Conservation (phyloP, 768 basidiomycete genomes). For the Sarcodon aspratus region DNA sequence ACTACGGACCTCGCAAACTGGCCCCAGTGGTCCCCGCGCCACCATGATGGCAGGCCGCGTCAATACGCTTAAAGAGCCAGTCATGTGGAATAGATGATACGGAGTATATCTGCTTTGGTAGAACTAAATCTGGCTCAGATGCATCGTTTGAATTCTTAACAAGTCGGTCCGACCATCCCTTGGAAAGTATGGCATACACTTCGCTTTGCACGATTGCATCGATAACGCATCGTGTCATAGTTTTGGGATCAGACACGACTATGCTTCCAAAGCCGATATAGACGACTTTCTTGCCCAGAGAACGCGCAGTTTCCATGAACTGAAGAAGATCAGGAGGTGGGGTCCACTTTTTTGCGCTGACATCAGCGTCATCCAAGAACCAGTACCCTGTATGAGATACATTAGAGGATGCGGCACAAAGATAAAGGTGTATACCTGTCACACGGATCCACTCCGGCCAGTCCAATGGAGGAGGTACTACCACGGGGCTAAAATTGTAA, state of each 20-base stretch:
- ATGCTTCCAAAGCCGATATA: constrained; percentile 98
- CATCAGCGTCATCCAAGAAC: constrained; percentile 92
- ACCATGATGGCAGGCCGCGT: constrained; percentile 97
- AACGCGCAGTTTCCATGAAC: constrained; percentile 76
- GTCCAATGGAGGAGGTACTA: constrained; percentile 89
- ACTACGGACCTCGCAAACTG: constrained; percentile 66
- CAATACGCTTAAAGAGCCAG: constrained; percentile 89
- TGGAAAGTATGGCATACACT: constrained; percentile 88
- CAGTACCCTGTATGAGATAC: constrained; percentile 63
- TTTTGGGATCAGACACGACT: constrained; percentile 88
- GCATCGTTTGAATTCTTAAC: constrained; percentile 46
- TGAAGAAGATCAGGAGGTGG: constrained; percentile 70
- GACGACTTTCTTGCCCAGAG: constrained; percentile 75
- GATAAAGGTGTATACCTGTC: constrained; percentile 41
- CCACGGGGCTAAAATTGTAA: constrained; percentile 89
- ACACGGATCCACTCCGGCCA: constrained; percentile 99
- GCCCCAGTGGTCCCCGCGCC: constrained; percentile 96
- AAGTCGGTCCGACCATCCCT: constrained; percentile 95
- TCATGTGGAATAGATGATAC: constrained; percentile 88
- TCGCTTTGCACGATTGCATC: constrained; percentile 82
- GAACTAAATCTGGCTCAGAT: constrained; percentile 52
- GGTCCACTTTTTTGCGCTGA: constrained; percentile 80
- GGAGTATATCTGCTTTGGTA: constrained; percentile 72
- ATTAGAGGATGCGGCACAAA: not conserved
- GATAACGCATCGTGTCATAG: constrained; percentile 85